phyloP scores from a whole-genome alignment of 2,329 filamentous ascomycete genomes.

The Arthrobotrys megalospora region DNA sequence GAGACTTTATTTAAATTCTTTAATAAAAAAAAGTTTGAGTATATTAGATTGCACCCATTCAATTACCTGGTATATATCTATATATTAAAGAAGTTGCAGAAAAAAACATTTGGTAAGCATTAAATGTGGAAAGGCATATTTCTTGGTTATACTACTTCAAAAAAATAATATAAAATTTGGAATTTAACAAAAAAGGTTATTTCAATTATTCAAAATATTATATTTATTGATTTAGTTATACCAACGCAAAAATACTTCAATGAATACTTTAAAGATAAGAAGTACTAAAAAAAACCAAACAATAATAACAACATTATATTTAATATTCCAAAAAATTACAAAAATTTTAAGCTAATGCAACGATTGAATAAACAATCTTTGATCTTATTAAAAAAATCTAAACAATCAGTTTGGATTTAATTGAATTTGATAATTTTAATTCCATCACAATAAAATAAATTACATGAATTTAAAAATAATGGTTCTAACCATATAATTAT shows the following conservation, averaged over 20 bases:
- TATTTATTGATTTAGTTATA: too few relatives aligned
- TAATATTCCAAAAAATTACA: conserved; percentile 7
- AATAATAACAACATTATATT: neutral
- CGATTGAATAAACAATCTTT: too few relatives aligned
- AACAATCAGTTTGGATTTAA: neutral
- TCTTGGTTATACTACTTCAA: neutral
- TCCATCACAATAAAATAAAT: neutral
- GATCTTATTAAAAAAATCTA: conserved; percentile 3
- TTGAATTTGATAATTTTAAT: too few relatives aligned
- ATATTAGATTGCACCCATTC: conserved; percentile 3
- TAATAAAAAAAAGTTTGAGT: conserved; percentile 7
- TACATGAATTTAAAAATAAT: too few relatives aligned
- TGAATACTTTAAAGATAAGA: too few relatives aligned
- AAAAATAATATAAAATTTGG: neutral
- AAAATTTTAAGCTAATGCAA: conserved; percentile 1
- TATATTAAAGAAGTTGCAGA: conserved; percentile 1
- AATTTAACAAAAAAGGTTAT: neutral
- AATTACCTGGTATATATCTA: neutral
- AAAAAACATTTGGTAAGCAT: neutral
- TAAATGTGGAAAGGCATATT: conserved; percentile 4
- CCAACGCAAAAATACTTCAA: too few relatives aligned
- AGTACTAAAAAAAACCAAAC: too few relatives aligned
- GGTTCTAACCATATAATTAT: too few relatives aligned
- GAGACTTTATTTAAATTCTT: too few relatives aligned
- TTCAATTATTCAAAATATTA: neutral